Evolutionary conservation across 768 basidiomycete genomes (phyloP).

Genomic region (Hygrophoropsis aurantiaca): DNA sequence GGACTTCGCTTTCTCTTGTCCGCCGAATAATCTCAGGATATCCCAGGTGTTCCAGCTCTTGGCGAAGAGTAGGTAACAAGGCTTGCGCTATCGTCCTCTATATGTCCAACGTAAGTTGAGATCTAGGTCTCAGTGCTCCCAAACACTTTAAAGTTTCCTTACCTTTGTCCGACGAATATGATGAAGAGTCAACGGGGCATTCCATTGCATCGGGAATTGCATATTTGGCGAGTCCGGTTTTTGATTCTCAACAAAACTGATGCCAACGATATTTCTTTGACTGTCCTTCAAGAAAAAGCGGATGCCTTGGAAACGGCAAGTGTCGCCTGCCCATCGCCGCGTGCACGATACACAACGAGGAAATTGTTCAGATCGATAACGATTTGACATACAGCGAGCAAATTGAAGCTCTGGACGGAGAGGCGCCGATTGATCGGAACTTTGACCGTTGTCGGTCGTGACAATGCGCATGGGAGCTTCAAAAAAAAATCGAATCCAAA

Average conservation of each 20-base stretch:
- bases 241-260: slow-evolving; percentile 68
- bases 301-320: slow-evolving; percentile 85
- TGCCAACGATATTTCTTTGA: slow-evolving; percentile 57
- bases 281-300: slow-evolving; percentile 71
- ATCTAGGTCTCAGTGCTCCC: slow-evolving; percentile 1
- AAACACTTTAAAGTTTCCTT: slow-evolving; percentile 3
- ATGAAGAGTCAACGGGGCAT: slow-evolving; percentile 47
- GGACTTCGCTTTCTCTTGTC: slow-evolving; percentile 77
- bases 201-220: slow-evolving; percentile 67
- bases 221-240: slow-evolving; percentile 57
- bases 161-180: slow-evolving; percentile 68
- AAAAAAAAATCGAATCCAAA: not conserved
- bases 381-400: slow-evolving; percentile 82
- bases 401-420: slow-evolving; percentile 70
- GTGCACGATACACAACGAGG: slow-evolving; percentile 84
- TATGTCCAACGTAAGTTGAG: slow-evolving; percentile 13
- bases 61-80: slow-evolving; percentile 62
- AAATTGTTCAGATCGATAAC: slow-evolving; percentile 70
- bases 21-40: slow-evolving; percentile 62
- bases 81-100: slow-evolving; percentile 69
- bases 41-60: slow-evolving; percentile 63
- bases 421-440: slow-evolving; percentile 28
- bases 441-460: slow-evolving; percentile 26
- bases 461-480: slow-evolving; percentile 30
- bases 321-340: slow-evolving; percentile 85